Base-by-base conservation (phyloP, 345 rosid species). In the Raphanus raphanistrum region DNA sequence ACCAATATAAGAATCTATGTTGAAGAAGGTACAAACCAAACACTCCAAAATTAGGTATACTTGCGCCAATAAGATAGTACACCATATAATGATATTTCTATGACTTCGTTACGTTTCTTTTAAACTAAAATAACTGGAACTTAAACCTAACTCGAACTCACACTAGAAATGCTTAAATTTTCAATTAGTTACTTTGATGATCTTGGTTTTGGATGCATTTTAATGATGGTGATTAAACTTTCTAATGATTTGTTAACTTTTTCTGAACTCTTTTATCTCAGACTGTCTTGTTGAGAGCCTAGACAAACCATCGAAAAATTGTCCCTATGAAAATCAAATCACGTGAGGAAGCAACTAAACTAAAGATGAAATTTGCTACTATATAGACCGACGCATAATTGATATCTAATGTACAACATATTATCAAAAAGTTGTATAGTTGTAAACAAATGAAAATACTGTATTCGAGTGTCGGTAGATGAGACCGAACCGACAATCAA, bases 401-500 rank as follows among this genome's bases (percentile, higher is more conserved):
- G 64, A 67, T 41, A 13, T 43, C 21, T 7, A 66, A 12, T 63
- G 2, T 5, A 31, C 32, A 57, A 0, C 10, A 45, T 12, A 45
- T 12, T 12, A 26, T 6, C 6, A 10, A 58, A 58, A 26, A 12
- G 38, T 8, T n/a, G 16, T 28, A 68, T 27, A 50, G 36, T 60
- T 64, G 33, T 54, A 63, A 77, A 55, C 65, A 77, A 71, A 48
- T 66, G 68, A 52, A 70, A 68, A 68, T 8, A 12, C 4, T 28
- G 70, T 52, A 27, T 9, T 59, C 4, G 64, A 67, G 71, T 79
- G 82, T 79, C 82, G 75, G 82, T 79, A 66, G 82, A 79, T 62
- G 71, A 79, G 70, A 73, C 82, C 78, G 70, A 79, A 79, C 78
- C 74, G 78, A 73, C 82, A 79, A 79, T 79, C 36, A 79, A 68